Evolutionary conservation across 768 basidiomycete genomes (phyloP).

Genomic region (Leccinum longicurvipes): DNA sequence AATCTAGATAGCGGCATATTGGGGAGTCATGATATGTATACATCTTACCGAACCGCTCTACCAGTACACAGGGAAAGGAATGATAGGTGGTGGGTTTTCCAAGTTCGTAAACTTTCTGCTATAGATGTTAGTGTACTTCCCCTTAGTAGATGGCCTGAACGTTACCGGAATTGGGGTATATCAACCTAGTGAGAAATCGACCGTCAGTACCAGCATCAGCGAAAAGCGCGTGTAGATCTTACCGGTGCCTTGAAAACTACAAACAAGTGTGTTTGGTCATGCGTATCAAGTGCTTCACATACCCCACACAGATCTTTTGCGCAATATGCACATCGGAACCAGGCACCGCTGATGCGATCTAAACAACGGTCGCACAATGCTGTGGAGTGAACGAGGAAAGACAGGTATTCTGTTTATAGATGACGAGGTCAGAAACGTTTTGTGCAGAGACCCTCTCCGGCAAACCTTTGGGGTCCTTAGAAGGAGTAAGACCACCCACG

Average conservation of each 20-base stretch:
- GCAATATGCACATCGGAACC: slow-evolving; percentile 91
- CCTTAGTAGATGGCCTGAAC: slow-evolving; percentile 17
- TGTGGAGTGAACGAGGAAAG: slow-evolving; percentile 52
- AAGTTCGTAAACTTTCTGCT: slow-evolving; percentile 53
- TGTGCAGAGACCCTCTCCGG: neutral
- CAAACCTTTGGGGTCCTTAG: slow-evolving; percentile 56
- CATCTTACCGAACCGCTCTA: slow-evolving; percentile 14
- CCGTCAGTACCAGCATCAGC: slow-evolving; percentile 4
- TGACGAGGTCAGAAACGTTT: neutral
- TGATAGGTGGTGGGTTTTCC: slow-evolving; percentile 59
- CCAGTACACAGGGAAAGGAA: slow-evolving; percentile 60
- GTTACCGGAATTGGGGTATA: slow-evolving; percentile 67
- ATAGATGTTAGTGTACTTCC: slow-evolving; percentile 8
- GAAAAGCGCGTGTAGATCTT: slow-evolving; percentile 19
- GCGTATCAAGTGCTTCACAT: slow-evolving; percentile 79
- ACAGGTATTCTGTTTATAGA: slow-evolving; percentile 55
- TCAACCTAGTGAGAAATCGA: slow-evolving; percentile 48
- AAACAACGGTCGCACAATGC: slow-evolving; percentile 89
- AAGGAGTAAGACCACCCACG: slow-evolving; percentile 33
- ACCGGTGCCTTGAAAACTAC: slow-evolving; percentile 85
- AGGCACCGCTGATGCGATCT: slow-evolving; percentile 76
- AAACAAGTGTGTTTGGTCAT: slow-evolving; percentile 80
- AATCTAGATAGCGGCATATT: neutral
- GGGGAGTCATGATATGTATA: slow-evolving; percentile 4
- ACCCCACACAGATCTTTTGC: slow-evolving; percentile 80